Percentiles rank a stretch among this genome's conserved stretches.
Evolutionary conservation across 2,329 filamentous ascomycete species (phyloP).

Genomic region (Alternaria ventricosa): DNA sequence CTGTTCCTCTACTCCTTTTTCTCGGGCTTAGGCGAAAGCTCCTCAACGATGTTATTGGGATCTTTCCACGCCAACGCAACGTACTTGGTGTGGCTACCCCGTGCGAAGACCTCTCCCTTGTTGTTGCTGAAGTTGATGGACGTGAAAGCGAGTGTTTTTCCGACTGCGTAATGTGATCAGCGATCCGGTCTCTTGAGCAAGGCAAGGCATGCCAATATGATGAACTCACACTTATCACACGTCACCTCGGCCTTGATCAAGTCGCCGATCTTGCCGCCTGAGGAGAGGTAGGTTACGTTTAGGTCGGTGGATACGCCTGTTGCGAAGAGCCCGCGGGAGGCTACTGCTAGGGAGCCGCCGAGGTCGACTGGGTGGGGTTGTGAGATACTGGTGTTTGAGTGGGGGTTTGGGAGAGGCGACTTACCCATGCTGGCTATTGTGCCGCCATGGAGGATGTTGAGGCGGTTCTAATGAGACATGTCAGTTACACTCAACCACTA

Average conservation of each 20-base stretch:
- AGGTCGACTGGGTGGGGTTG: conserved; percentile 60
- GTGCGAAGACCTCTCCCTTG: conserved; percentile 65
- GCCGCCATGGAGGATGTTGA: conserved; percentile 78
- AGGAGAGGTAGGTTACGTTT: conserved; percentile 69
- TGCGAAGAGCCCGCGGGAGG: conserved; percentile 68
- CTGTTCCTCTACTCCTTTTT: conserved; percentile 29
- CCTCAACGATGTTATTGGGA: conserved; percentile 65
- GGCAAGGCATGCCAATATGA: neutral
- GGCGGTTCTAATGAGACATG: conserved; percentile 65
- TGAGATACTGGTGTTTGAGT: neutral
- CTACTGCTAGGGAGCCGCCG: conserved; percentile 70
- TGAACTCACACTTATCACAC: conserved; percentile 66
- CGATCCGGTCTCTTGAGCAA: neutral
- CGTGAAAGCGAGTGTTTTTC: conserved; percentile 70
- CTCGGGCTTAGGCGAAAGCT: conserved; percentile 54
- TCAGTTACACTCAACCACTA: no score
- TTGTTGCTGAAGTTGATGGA: conserved; percentile 66
- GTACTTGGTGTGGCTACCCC: conserved; percentile 73
- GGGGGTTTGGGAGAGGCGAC: neutral
- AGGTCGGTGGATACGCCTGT: conserved; percentile 73
- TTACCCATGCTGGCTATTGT: conserved; percentile 75
- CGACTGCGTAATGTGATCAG: conserved; percentile 53
- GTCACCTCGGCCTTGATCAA: conserved; percentile 65
- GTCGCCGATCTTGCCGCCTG: conserved; percentile 69
- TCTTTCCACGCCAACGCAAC: conserved; percentile 68